Conservation (phyloP, 192 early-diverging fungal species). For the Coemansia umbellata region DNA sequence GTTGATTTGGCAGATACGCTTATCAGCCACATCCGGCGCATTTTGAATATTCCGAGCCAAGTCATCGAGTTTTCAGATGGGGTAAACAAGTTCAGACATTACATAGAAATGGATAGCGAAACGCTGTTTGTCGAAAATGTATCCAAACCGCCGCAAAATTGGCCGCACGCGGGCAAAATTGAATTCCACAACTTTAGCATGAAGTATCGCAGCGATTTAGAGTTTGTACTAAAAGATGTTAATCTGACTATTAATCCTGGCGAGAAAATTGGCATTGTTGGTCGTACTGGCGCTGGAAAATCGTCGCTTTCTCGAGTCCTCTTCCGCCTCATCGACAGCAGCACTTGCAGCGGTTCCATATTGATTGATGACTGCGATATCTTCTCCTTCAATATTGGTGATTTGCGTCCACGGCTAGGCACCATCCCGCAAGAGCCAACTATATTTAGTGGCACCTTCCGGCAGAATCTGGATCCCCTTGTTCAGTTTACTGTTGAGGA, state of each 20-base stretch:
- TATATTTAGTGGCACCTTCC: constrained; percentile 62
- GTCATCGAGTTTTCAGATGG: constrained; percentile 9
- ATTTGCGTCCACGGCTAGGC: constrained; percentile 56
- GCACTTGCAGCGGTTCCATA: constrained; percentile 52
- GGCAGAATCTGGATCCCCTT: constrained; percentile 81
- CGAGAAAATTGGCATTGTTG: constrained; percentile 64
- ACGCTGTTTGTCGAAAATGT: constrained; percentile 31
- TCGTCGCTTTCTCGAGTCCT: constrained; percentile 66
- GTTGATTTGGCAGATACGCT: constrained; percentile 1
- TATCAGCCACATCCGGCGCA: not conserved
- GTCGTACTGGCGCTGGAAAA: constrained; percentile 76
- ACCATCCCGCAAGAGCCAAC: constrained; percentile 72
- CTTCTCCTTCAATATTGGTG: constrained; percentile 50
- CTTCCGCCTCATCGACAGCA: constrained; percentile 64
- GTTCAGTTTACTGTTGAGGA: constrained; percentile 62
- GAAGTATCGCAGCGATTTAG: constrained; percentile 53
- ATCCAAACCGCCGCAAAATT: constrained; percentile 54
- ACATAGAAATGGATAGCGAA: constrained; percentile 42
- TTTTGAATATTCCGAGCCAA: constrained; percentile 10
- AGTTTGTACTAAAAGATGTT: constrained; percentile 31
- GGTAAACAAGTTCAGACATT: constrained; percentile 28
- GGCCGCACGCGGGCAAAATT: constrained; percentile 62
- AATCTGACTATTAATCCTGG: constrained; percentile 27
- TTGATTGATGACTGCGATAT: constrained; percentile 71
- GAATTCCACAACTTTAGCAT: constrained; percentile 55